Conservation (phyloP, 139 green algal genomes). For the Closterium sp. region DNA sequence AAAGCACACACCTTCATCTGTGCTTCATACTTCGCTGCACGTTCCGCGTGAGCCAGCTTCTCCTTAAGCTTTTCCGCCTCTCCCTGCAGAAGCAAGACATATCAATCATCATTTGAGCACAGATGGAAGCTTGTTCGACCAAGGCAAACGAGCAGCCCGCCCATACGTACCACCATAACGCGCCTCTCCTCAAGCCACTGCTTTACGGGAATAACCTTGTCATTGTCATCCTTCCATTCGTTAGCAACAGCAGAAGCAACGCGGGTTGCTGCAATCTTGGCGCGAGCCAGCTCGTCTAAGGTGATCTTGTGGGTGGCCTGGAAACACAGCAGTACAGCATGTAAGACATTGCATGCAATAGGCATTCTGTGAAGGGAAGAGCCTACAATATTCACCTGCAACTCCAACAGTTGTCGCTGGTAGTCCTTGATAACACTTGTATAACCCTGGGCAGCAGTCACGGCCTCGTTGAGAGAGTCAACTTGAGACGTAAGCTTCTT, state of each 20-base stretch:
- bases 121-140: background rate
- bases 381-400: constrained; percentile 13
- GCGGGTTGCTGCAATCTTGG: constrained; percentile 30
- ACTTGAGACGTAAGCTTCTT: constrained; percentile 32
- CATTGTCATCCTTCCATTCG: constrained; percentile 49
- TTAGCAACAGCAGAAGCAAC: constrained; percentile 44
- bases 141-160: background rate
- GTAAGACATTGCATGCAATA: background rate
- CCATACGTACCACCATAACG: constrained; percentile 16
- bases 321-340: background rate
- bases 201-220: constrained; percentile 51
- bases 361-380: background rate
- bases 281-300: constrained; percentile 35
- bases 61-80: constrained; percentile 20
- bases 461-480: background rate
- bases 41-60: constrained; percentile 20
- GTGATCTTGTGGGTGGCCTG: constrained; percentile 26
- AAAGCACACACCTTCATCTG: constrained; percentile 25
- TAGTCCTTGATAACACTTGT: constrained; percentile 36
- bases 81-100: constrained; percentile 6
- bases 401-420: constrained; percentile 38
- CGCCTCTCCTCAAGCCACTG: constrained; percentile 48
- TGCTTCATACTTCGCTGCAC: constrained; percentile 12
- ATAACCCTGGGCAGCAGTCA: background rate
- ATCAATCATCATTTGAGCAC: background rate